Conservation (phyloP, 2,329 filamentous ascomycete genomes). For the Dactylonectria macrodidyma region DNA sequence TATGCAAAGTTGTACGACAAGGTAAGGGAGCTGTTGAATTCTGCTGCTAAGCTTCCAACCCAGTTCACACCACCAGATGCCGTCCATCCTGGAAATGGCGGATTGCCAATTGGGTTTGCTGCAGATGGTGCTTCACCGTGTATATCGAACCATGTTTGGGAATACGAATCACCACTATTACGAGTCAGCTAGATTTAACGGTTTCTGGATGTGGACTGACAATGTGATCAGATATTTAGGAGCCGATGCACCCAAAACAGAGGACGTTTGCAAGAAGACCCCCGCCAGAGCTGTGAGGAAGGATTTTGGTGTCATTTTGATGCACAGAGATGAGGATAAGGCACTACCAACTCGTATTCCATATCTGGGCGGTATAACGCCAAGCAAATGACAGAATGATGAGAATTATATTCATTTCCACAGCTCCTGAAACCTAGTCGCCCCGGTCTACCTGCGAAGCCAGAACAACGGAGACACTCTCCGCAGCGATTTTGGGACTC, state of each 20-base stretch:
- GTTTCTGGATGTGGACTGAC: background rate
- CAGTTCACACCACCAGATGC: conserved; percentile 66
- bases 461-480: too few species aligned
- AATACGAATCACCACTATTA: conserved; percentile 51
- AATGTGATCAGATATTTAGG: background rate
- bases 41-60: conserved; percentile 64
- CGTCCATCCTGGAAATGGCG: conserved; percentile 66
- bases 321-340: background rate
- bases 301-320: background rate
- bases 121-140: conserved; percentile 64
- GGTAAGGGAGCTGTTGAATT: conserved; percentile 60
- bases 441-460: too few species aligned
- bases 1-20: conserved; percentile 69
- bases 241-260: background rate
- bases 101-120: conserved; percentile 74
- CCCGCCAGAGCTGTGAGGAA: background rate
- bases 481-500: too few species aligned
- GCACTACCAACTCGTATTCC: background rate
- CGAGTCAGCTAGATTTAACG: background rate
- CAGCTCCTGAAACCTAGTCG: too few species aligned
- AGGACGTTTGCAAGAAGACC: background rate
- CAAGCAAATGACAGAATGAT: background rate
- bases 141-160: conserved; percentile 66
- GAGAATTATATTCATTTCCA: background rate
- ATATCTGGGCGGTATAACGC: background rate